Evolutionary conservation across 495 filamentous ascomycete genomes (phyloP).

Genomic region (Penicillium manginii): DNA sequence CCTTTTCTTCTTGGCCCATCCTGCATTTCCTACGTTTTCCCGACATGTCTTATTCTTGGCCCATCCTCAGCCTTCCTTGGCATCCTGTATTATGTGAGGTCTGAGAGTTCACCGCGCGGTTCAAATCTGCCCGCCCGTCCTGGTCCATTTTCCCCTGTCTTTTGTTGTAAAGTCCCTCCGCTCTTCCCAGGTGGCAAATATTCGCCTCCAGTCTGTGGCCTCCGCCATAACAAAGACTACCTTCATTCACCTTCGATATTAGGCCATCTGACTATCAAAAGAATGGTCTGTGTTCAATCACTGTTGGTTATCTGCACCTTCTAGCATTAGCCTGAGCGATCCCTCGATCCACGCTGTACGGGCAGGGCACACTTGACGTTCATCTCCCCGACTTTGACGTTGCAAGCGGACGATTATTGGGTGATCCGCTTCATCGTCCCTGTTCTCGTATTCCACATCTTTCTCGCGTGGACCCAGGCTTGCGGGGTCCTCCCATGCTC

Average conservation of each 20-base stretch:
- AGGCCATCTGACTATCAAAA: neutral
- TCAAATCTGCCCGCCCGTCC: slow-evolving; percentile 31
- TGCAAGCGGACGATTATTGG: slow-evolving; percentile 4
- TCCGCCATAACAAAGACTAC: neutral
- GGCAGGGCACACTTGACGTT: neutral
- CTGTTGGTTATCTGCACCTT: slow-evolving; percentile 15
- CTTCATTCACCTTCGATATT: neutral
- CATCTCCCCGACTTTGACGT: slow-evolving; percentile 3
- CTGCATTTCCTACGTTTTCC: neutral
- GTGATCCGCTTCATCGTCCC: neutral
- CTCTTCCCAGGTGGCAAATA: slow-evolving; percentile 34
- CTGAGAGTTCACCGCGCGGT: slow-evolving; percentile 27
- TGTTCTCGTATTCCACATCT: slow-evolving; percentile 20
- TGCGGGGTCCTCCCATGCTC: slow-evolving; percentile 12
- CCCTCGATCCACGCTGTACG: slow-evolving; percentile 12
- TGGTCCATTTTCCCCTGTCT: slow-evolving; percentile 9
- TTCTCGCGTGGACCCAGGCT: slow-evolving; percentile 13
- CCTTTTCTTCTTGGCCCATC: neutral
- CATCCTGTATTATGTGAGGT: slow-evolving; percentile 25
- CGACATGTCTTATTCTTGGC: slow-evolving; percentile 26
- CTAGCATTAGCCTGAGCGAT: slow-evolving; percentile 9
- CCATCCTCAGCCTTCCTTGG: slow-evolving; percentile 33
- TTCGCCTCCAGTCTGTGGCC: neutral
- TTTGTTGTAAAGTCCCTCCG: slow-evolving; percentile 23
- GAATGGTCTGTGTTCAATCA: slow-evolving; percentile 6